Evolutionary conservation across 1,284 basidiomycete species (phyloP).

Genomic region (Vanrija pseudolonga): DNA sequence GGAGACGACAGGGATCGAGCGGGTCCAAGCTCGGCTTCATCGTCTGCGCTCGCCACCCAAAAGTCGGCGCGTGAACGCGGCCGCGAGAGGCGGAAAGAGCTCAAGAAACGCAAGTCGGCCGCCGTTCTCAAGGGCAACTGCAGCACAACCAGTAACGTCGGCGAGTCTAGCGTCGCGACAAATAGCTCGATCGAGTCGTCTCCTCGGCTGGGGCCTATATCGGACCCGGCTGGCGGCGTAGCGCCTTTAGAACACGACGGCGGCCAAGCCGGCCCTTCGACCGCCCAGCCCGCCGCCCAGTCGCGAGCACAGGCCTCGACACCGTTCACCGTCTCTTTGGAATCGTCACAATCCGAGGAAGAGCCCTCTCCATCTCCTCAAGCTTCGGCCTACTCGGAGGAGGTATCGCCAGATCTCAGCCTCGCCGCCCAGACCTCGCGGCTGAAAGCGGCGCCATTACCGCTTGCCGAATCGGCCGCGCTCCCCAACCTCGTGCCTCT

Average conservation of each 20-base stretch:
- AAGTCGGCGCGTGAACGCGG: conserved; percentile 27
- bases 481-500: background rate
- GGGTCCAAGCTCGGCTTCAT: conserved; percentile 2
- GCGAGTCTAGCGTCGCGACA: background rate
- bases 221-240: too few species aligned
- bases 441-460: too few species aligned
- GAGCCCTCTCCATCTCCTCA: background rate
- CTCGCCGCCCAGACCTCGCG: too few species aligned
- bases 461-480: background rate
- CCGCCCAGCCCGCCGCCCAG: background rate
- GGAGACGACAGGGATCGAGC: conserved; percentile 10
- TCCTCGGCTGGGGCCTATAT: background rate
- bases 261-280: background rate
- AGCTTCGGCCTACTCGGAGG: background rate
- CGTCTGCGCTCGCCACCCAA: conserved; percentile 3
- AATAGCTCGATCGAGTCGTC: conserved; percentile 15
- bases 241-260: too few species aligned
- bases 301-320: background rate
- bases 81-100: conserved; percentile 33
- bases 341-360: background rate
- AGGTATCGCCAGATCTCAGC: background rate
- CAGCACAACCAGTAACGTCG: background rate
- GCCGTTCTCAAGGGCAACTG: conserved; percentile 4
- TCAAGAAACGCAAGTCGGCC: conserved; percentile 21
- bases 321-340: background rate